Conservation (phyloP, 768 basidiomycete species). For the Amanita rubescens region DNA sequence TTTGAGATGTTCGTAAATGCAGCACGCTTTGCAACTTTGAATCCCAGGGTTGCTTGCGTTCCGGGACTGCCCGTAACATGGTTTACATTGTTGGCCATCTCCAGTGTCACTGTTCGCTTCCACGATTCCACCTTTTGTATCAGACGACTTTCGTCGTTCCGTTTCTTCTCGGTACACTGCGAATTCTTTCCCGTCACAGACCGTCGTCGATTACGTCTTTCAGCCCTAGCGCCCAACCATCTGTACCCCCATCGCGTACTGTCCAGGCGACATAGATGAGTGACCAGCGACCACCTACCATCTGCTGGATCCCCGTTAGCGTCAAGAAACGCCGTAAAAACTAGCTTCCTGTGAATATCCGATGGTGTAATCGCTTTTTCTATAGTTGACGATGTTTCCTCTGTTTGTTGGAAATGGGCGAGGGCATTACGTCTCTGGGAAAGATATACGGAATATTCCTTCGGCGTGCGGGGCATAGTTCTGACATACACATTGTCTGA, state of each 20-base stretch:
- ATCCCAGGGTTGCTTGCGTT: constrained; percentile 16
- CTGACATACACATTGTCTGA: not conserved
- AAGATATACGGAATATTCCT: constrained; percentile 1
- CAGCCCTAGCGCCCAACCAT: constrained; percentile 19
- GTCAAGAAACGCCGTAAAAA: constrained; percentile 26
- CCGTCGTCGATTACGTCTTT: constrained; percentile 27
- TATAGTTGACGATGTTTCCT: not conserved
- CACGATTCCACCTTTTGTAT: constrained; percentile 21
- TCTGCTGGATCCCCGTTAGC: constrained; percentile 32
- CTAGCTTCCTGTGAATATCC: constrained; percentile 23
- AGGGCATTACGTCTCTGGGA: not conserved
- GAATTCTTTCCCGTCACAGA: constrained; percentile 35
- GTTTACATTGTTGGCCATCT: constrained; percentile 1
- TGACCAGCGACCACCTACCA: constrained; percentile 41
- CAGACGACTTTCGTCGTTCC: constrained; percentile 18
- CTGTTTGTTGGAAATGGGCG: not conserved
- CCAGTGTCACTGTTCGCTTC: constrained; percentile 15
- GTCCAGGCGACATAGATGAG: constrained; percentile 31
- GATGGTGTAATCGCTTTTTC: constrained; percentile 12
- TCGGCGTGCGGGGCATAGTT: not conserved
- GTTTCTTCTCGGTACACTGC: constrained; percentile 40
- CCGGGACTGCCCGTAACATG: constrained; percentile 7
- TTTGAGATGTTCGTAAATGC: constrained; percentile 19
- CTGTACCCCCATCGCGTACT: constrained; percentile 31
- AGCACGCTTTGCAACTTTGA: constrained; percentile 36